These are phyloP conservation scores for Tuctoria greenei DNA, from an alignment of 176 grass and related monocot genomes.

Conservation along the genomic window DNA sequence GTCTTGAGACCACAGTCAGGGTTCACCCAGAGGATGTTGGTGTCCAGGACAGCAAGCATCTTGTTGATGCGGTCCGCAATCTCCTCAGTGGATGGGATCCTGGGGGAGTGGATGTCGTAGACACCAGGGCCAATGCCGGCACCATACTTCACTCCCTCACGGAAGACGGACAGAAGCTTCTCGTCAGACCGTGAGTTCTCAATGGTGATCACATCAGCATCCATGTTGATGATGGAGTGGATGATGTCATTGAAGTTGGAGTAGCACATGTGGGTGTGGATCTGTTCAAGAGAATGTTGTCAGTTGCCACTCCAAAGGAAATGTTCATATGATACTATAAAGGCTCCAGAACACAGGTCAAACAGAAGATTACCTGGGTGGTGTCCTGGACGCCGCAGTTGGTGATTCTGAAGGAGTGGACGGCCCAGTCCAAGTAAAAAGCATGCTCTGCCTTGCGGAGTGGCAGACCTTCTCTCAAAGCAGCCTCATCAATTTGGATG, in stretches of 20 bases:
- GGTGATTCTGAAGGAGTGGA: constrained; percentile 94
- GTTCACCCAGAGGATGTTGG: constrained; percentile 95
- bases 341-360: neutral
- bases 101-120: constrained; percentile 94
- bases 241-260: constrained; percentile 98
- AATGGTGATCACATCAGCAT: constrained; percentile 92
- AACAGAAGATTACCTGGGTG: constrained; percentile 63
- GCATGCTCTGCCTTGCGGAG: constrained; percentile 90
- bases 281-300: constrained; percentile 43
- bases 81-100: constrained; percentile 76
- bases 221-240: constrained; percentile 94
- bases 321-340: neutral
- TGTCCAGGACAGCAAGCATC: constrained; percentile 93
- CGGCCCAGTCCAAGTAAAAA: constrained; percentile 94
- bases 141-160: constrained; percentile 72
- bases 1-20: constrained; percentile 95
- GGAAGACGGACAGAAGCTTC: constrained; percentile 92
- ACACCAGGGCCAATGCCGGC: constrained; percentile 84
- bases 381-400: constrained; percentile 87
- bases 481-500: constrained; percentile 96
- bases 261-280: constrained; percentile 99
- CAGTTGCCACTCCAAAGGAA: neutral
- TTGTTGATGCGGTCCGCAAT: constrained; percentile 84
- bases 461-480: constrained; percentile 86
- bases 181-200: constrained; percentile 91